These are phyloP conservation scores for Trichosporon sp. DNA, from an alignment of 1,284 basidiomycete genomes.

Conservation along the genomic window DNA sequence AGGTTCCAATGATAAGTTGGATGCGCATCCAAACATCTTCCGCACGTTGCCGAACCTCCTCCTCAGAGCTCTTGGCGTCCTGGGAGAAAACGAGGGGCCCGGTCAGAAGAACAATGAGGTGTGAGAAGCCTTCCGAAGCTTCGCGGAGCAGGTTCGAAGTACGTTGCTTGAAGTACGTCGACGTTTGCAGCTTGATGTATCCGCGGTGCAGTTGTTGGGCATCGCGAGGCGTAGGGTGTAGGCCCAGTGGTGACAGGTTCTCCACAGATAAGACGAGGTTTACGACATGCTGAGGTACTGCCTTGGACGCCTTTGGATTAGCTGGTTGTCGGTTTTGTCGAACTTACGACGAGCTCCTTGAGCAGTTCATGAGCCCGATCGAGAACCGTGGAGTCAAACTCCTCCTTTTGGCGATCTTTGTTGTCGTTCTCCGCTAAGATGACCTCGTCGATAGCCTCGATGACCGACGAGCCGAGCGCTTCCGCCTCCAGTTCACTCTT, in stretches of 20 bases:
- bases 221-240: constrained; percentile 33
- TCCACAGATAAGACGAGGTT: constrained; percentile 31
- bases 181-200: constrained; percentile 36
- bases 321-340: background rate
- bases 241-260: constrained; percentile 23
- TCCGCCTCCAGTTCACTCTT: background rate
- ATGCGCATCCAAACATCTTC: constrained; percentile 77
- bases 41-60: constrained; percentile 56
- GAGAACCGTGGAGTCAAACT: background rate
- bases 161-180: constrained; percentile 80
- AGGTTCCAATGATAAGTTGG: constrained; percentile 86
- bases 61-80: constrained; percentile 10
- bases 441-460: constrained; percentile 18
- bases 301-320: constrained; percentile 7
- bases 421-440: background rate
- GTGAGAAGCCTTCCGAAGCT: constrained; percentile 94
- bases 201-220: constrained; percentile 27
- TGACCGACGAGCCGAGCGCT: constrained; percentile 7
- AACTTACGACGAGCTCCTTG: constrained; percentile 14
- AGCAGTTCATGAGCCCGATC: constrained; percentile 7
- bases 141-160: constrained; percentile 97
- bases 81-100: constrained; percentile 55
- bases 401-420: constrained; percentile 1
- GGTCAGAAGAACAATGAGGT: constrained; percentile 75
- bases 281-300: constrained; percentile 24